Evolutionary conservation across 495 filamentous ascomycete genomes (phyloP).

Genomic region (Aspergillus saccharolyticus): DNA sequence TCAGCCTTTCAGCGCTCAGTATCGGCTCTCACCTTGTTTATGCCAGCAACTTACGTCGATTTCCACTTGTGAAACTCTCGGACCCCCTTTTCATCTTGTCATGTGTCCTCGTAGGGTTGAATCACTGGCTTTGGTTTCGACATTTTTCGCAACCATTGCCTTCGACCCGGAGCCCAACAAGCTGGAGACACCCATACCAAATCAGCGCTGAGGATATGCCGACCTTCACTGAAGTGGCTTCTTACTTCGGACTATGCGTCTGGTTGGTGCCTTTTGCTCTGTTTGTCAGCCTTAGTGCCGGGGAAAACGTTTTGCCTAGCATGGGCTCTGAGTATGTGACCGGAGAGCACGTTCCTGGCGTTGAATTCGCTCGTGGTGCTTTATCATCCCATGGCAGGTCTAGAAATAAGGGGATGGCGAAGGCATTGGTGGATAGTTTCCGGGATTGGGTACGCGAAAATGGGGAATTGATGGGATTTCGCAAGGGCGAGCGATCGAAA

Average conservation of each 20-base stretch:
- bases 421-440: constrained; percentile 76
- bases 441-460: constrained; percentile 69
- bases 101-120: constrained; percentile 79
- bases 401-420: constrained; percentile 79
- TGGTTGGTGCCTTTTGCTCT: constrained; percentile 95
- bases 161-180: constrained; percentile 23
- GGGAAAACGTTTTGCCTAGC: constrained; percentile 89
- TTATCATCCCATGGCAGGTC: constrained; percentile 43
- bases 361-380: constrained; percentile 29
- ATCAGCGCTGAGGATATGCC: constrained; percentile 56
- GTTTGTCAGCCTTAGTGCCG: constrained; percentile 87
- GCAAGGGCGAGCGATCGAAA: constrained; percentile 50
- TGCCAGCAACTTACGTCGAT: constrained; percentile 79
- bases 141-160: constrained; percentile 67
- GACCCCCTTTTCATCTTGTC: constrained; percentile 85
- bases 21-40: constrained; percentile 83
- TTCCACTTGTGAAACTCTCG: constrained; percentile 81
- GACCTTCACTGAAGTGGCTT: constrained; percentile 89
- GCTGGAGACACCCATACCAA: constrained; percentile 54
- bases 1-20: constrained; percentile 65
- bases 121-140: constrained; percentile 95
- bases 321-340: constrained; percentile 69
- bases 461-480: constrained; percentile 65
- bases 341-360: constrained; percentile 47
- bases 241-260: constrained; percentile 92